Conservation (phyloP, 225 moss, liverwort and hornwort genomes). For the Lunularia cruciata region DNA sequence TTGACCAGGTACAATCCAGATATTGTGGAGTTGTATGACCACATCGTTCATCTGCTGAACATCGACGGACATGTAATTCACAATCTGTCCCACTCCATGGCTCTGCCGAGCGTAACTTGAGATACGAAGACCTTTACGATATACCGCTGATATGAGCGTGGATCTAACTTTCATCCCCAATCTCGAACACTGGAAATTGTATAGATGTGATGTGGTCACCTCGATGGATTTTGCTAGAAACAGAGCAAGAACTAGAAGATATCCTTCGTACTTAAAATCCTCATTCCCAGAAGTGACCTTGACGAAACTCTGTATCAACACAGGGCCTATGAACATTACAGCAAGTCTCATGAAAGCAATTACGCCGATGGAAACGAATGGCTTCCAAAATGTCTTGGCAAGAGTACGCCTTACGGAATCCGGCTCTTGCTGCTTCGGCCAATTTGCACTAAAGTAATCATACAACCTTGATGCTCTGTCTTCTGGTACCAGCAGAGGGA, state of each 20-base stretch:
- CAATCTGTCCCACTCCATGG: constrained; percentile 84
- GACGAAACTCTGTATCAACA: constrained; percentile 78
- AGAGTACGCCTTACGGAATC: constrained; percentile 53
- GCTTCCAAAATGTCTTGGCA: constrained; percentile 61
- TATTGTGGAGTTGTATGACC: constrained; percentile 65
- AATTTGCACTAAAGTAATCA: constrained; percentile 54
- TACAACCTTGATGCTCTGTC: constrained; percentile 55
- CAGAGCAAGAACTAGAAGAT: constrained; percentile 58
- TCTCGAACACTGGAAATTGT: constrained; percentile 71
- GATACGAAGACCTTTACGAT: constrained; percentile 79
- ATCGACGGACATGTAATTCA: constrained; percentile 96
- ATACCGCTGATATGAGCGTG: constrained; percentile 65
- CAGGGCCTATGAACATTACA: constrained; percentile 70
- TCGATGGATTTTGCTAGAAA: constrained; percentile 53
- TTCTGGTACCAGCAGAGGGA: constrained; percentile 57
- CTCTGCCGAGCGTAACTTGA: constrained; percentile 76
- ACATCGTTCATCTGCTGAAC: constrained; percentile 69
- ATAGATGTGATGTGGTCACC: constrained; percentile 49
- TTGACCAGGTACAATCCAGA: constrained; percentile 77
- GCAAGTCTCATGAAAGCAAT: constrained; percentile 50
- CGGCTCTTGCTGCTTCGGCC: constrained; percentile 55
- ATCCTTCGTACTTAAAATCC: constrained; percentile 63
- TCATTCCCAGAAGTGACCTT: constrained; percentile 49
- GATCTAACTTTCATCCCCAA: constrained; percentile 82
- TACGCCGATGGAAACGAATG: constrained; percentile 36